Percentiles rank a stretch among this genome's conserved stretches.
Evolutionary conservation across 805 yeast genomes (phyloP).

Genomic region (Saitoella complicata): DNA sequence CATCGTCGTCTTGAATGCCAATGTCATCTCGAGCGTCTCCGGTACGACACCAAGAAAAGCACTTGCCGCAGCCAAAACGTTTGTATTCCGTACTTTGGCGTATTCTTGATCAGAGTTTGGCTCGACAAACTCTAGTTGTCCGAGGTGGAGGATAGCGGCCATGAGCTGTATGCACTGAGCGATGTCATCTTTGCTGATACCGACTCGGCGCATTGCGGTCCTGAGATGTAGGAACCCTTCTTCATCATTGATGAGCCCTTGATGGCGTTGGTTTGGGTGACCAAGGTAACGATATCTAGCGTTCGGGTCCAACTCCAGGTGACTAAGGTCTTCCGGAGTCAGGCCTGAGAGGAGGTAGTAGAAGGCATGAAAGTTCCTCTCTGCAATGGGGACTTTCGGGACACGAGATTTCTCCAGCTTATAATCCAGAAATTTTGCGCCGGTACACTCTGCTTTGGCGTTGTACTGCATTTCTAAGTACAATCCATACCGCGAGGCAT

Average conservation of each 20-base stretch:
- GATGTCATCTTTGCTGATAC: slow-evolving; percentile 31
- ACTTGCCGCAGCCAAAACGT: slow-evolving; percentile 21
- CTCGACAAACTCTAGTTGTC: slow-evolving; percentile 26
- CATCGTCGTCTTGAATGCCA: slow-evolving; percentile 24
- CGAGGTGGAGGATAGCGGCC: slow-evolving; percentile 29
- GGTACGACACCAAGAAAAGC: slow-evolving; percentile 26
- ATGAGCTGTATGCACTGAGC: slow-evolving; percentile 33
- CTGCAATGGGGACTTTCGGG: slow-evolving; percentile 32
- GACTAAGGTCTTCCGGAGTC: slow-evolving; percentile 25
- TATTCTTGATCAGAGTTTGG: slow-evolving; percentile 15
- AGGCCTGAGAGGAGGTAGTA: slow-evolving; percentile 40
- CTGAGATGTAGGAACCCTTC: slow-evolving; percentile 31
- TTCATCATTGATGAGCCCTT: slow-evolving; percentile 32
- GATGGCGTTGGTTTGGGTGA: slow-evolving; percentile 25
- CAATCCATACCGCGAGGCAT: slow-evolving; percentile 38
- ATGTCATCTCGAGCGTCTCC: slow-evolving; percentile 22
- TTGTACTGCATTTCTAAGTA: slow-evolving; percentile 39
- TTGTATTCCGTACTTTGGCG: slow-evolving; percentile 12
- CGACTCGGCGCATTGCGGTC: slow-evolving; percentile 34
- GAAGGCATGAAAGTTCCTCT: slow-evolving; percentile 44
- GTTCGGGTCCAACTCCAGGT: slow-evolving; percentile 24
- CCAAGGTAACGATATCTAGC: slow-evolving; percentile 31
- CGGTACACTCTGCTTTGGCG: slow-evolving; percentile 29
- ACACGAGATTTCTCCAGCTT: slow-evolving; percentile 40
- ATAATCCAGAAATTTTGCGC: slow-evolving; percentile 40